Base-by-base conservation (phyloP, 2,329 filamentous ascomycete genomes). In the Epicoccum nigrum region DNA sequence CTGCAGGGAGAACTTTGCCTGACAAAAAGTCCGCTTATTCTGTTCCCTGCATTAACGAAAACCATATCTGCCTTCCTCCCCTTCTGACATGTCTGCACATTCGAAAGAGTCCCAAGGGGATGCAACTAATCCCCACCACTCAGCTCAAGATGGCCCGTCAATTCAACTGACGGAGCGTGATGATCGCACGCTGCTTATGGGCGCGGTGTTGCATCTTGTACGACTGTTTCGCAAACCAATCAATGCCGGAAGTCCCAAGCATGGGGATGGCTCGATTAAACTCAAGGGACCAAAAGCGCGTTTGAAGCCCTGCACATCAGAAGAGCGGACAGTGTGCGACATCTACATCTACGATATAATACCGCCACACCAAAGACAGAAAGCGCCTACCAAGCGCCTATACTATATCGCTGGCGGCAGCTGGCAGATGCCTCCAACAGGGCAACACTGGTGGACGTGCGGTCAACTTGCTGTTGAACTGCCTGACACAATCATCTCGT, bases 351-450 rank as follows among this genome's bases (percentile, higher is more conserved):
- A 81, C 65, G 77, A 80, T 41, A 53, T 80, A 4, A 37, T 59
- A 8, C 56, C 70, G 4, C 64, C 63, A 2, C 57, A 53, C 1
- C 39, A 50, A 13, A 9, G 45, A 0, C 33, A 42, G 4, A 55
- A 55, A 34, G 44, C 48, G 20, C 48, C 51, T 11, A 63, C 48
- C 17, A 74, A 70, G 54, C 65, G 72, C 4, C 68, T 86, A 19
- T 79, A 81, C 53, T 85, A 84, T 52, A 83, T 83, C 55, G 74
- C 75, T 0, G 83, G 83, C 1, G 83, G 83, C 6, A 81, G 80
- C 3, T 85, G 83, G 78, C 80, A 81, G 52, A 72, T 72, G 56
- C 79, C 79, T 0, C 77, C 83, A 0, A 76, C 74, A 3, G 57
- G 67, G 0, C 73, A 81, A 39, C 83, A 85, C 54, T 85, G 82